Evolutionary conservation across 768 basidiomycete species (phyloP), one percentile per base, ranked within the genome.

Genomic region (Tylopilus subfusipes): DNA sequence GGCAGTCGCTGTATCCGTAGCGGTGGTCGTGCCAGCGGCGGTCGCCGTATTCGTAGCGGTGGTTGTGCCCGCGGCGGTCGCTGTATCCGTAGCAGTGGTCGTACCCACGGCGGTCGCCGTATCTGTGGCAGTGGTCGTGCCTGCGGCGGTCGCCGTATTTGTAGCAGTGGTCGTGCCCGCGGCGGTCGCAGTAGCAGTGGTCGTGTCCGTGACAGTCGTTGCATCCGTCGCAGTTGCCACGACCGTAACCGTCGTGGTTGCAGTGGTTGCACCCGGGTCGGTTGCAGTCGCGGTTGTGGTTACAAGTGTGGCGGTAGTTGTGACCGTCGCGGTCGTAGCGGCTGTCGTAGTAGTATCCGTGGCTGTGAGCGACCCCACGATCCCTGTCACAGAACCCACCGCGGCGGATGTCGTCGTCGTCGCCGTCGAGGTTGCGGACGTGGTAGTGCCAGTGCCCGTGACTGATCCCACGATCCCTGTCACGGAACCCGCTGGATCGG

Each of bases 391-490:
- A 5, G 50, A 33, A 39, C 6, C 42, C 25, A 4, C 18, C 7
- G 34, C 4, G 13, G 19, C 19, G 22, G 48, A 12, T 24, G 58
- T 48, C 18, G 53, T 31, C 18, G 53, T 31, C 33, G 36, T n/a
- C 16, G 4, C 42, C 12, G 48, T 13, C 2, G 47, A 14, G 2
- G 50, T 22, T 6, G 36, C 42, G 33, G 56, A 13, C 5, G 39
- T 42, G 13, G 48, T 36, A 50, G 44, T 5, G 12, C 16, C 27
- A 14, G 12, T 39, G 5, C 29, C 48, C 1, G 58, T 55, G n/a
- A 56, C 7, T 31, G 53, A 36, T 10, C 36, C 49, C 25, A 48
- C 42, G n/a, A 51, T 50, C 34, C 48, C 49, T 10, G 54, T 29
- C 13, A 47, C 33, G 5, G 50, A 34, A 36, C 7, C 48, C 27